Conservation (phyloP, 2,329 filamentous ascomycete species). For the Leptographium radiaticola region DNA sequence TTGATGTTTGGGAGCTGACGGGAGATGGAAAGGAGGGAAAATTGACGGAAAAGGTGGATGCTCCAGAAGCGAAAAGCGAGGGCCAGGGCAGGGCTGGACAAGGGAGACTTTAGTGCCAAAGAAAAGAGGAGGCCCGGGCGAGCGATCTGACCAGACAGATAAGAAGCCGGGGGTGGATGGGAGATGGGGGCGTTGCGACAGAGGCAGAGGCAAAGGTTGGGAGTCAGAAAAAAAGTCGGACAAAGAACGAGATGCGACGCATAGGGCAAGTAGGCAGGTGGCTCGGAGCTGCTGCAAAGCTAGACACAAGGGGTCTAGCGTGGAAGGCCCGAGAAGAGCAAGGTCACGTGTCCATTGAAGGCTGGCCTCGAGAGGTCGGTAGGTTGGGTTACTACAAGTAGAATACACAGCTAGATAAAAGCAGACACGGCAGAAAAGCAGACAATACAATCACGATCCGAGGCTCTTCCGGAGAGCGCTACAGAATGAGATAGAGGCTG, state of each 20-base stretch:
- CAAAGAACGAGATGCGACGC: not conserved
- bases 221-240: not conserved
- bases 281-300: not conserved
- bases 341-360: not conserved
- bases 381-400: no score
- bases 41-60: not conserved
- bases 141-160: not conserved
- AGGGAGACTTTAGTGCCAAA: not conserved
- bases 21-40: not conserved
- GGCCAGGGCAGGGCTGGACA: not conserved
- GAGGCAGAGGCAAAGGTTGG: not conserved
- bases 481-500: conserved; percentile 47
- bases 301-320: not conserved
- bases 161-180: not conserved
- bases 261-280: not conserved
- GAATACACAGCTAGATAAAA: no score
- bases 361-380: no score
- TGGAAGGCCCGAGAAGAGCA: not conserved
- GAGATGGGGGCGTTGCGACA: not conserved
- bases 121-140: not conserved
- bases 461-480: not conserved
- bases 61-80: not conserved
- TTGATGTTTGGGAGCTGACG: conserved; percentile 2
- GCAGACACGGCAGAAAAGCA: no score
- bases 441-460: no score